Percentiles rank a stretch among this genome's conserved stretches.
These are phyloP conservation scores for Pythium diclinum DNA, from an alignment of 352 stramenopile genomes.

Conservation along the genomic window DNA sequence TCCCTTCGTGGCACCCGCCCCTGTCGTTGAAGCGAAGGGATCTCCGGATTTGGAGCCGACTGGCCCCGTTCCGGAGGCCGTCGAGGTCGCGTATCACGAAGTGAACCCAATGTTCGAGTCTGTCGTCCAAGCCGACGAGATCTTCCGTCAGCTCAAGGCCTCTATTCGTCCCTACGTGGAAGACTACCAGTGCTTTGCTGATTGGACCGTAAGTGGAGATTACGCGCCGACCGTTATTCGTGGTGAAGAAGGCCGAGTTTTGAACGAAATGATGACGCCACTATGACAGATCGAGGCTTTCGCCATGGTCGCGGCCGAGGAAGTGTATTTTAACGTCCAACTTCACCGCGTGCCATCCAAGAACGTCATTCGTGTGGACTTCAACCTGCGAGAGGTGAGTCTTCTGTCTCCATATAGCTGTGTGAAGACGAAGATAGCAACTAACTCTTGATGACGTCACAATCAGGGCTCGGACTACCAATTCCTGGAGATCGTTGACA, in stretches of 20 bases:
- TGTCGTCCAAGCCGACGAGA: conserved; percentile 34
- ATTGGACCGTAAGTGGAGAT: conserved; percentile 59
- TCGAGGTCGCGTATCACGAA: conserved; percentile 47
- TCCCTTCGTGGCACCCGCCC: conserved; percentile 5
- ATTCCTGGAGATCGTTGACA: conserved; percentile 66
- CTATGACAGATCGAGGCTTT: conserved; percentile 56
- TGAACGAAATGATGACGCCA: conserved; percentile 27
- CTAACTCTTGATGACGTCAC: conserved; percentile 5
- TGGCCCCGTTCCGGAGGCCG: conserved; percentile 50
- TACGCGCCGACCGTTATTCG: conserved; percentile 4
- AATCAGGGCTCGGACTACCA: conserved; percentile 57
- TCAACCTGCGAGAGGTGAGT: conserved; percentile 59
- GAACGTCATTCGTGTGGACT: conserved; percentile 59
- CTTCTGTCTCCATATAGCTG: conserved; percentile 20
- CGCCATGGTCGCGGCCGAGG: conserved; percentile 60
- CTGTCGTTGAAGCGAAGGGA: conserved; percentile 22
- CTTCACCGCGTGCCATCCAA: conserved; percentile 49
- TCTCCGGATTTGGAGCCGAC: conserved; percentile 37
- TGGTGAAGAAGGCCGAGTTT: conserved; percentile 23
- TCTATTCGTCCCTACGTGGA: conserved; percentile 45
- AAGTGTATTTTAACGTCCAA: conserved; percentile 62
- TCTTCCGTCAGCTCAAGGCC: conserved; percentile 51
- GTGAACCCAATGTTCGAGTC: conserved; percentile 81
- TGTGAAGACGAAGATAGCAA: neutral
- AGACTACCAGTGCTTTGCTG: conserved; percentile 42